Percentiles rank a stretch among this genome's conserved stretches.
phyloP scores from a whole-genome alignment of 495 filamentous ascomycete species.

The Penicillium flavigenum region DNA sequence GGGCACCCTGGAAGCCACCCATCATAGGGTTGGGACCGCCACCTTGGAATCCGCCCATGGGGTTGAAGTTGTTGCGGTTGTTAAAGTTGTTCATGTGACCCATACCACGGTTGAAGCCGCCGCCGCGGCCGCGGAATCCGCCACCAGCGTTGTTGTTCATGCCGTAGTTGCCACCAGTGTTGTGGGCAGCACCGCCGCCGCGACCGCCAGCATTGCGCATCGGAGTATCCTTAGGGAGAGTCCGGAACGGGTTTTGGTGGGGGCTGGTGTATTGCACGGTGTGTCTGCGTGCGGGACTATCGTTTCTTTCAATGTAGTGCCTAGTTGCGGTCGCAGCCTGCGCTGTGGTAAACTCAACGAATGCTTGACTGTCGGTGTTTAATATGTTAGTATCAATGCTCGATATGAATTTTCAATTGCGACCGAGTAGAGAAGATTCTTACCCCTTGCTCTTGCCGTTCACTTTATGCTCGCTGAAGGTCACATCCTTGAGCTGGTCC shows the following conservation, averaged over 20 bases:
- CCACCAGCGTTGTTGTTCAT: conserved; percentile 29
- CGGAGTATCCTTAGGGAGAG: conserved; percentile 86
- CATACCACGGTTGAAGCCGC: conserved; percentile 43
- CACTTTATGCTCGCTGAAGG: conserved; percentile 96
- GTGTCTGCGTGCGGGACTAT: conserved; percentile 63
- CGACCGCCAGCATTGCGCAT: conserved; percentile 63
- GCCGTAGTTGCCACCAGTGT: conserved; percentile 12
- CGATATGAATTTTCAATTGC: conserved; percentile 2
- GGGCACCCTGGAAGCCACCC: conserved; percentile 56
- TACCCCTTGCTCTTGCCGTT: conserved; percentile 99
- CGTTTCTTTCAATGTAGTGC: conserved; percentile 69
- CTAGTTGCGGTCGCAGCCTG: conserved; percentile 87
- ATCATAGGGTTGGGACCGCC: conserved; percentile 54
- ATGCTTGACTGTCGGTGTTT: conserved; percentile 70
- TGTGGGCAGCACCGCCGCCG: conserved; percentile 6
- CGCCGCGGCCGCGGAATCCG: conserved; percentile 52
- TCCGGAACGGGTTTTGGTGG: conserved; percentile 81
- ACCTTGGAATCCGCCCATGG: conserved; percentile 54
- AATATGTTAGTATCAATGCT: neutral
- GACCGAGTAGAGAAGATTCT: conserved; percentile 23
- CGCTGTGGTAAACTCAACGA: conserved; percentile 77
- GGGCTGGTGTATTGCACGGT: conserved; percentile 74
- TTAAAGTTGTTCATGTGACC: conserved; percentile 39
- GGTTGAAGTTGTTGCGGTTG: conserved; percentile 54
- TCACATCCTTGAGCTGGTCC: conserved; percentile 84